These are phyloP conservation scores for Styphnolobium japonicum DNA, from an alignment of 306 rosid species.

Conservation along the genomic window DNA sequence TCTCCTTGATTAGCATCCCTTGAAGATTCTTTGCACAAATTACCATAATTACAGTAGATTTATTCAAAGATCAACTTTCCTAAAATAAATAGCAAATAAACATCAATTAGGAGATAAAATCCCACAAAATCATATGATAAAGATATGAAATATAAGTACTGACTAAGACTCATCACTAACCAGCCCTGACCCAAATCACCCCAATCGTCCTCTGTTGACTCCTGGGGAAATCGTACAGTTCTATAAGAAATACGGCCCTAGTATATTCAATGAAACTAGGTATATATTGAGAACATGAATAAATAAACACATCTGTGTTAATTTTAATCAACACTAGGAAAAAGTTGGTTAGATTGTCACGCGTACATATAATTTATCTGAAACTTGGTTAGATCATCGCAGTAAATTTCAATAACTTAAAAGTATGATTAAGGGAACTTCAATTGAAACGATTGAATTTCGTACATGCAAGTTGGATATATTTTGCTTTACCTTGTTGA, in stretches of 20 bases:
- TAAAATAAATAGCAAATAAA: no score
- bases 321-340: background rate
- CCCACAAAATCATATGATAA: no score
- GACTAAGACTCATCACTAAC: no score
- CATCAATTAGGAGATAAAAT: no score
- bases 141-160: no score
- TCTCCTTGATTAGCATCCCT: no score
- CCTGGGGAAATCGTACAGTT: background rate
- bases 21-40: no score
- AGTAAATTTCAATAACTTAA: background rate
- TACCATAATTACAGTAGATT: no score
- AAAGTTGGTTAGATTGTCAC: no score
- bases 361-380: background rate
- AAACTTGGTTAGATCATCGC: background rate
- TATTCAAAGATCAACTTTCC: no score
- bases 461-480: background rate
- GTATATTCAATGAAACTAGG: conserved; percentile 20
- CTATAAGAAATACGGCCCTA: background rate
- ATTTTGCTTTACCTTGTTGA: background rate
- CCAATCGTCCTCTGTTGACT: conserved; percentile 3
- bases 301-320: background rate
- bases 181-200: background rate
- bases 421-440: background rate
- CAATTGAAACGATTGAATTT: background rate
- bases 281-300: background rate